Conservation (phyloP, 139 green algal species). For the Tetraselmis striata region DNA sequence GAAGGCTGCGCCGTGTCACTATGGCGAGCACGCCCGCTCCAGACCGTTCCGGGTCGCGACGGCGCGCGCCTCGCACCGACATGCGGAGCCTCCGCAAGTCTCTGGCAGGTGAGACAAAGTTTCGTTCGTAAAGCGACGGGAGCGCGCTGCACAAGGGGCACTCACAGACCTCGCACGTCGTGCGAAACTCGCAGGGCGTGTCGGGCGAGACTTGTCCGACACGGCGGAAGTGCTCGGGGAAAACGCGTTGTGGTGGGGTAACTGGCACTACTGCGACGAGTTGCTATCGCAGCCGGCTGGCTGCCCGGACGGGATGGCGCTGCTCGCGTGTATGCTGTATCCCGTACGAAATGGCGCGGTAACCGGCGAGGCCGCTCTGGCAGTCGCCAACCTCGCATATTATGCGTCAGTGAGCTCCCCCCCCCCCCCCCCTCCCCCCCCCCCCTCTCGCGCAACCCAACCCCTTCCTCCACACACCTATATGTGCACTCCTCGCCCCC, state of each 20-base stretch:
- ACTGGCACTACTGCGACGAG: background rate
- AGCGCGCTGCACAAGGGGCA: too few species aligned
- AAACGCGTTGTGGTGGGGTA: background rate
- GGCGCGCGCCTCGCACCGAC: too few species aligned
- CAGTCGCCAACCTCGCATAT: background rate
- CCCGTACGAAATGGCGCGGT: background rate
- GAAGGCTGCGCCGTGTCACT: too few species aligned
- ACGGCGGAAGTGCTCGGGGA: background rate
- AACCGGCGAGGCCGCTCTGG: background rate
- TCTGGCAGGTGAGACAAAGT: too few species aligned
- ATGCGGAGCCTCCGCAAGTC: too few species aligned
- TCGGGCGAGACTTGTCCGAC: background rate
- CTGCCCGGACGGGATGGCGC: background rate
- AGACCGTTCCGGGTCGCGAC: too few species aligned
- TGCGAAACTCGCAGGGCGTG: too few species aligned
- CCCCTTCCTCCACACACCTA: too few species aligned
- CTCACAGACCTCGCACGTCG: too few species aligned
- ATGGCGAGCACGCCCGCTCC: too few species aligned
- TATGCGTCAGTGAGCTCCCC: background rate
- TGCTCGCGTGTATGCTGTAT: background rate
- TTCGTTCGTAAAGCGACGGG: too few species aligned
- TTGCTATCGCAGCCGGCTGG: background rate
- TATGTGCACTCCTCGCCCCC: background rate
- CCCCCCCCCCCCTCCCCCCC: background rate
- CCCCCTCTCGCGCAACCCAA: too few species aligned